Percentiles rank a stretch among this genome's conserved stretches.
Conservation (phyloP, 1,139 yeast genomes). For the Magnusiomyces starmeri region DNA sequence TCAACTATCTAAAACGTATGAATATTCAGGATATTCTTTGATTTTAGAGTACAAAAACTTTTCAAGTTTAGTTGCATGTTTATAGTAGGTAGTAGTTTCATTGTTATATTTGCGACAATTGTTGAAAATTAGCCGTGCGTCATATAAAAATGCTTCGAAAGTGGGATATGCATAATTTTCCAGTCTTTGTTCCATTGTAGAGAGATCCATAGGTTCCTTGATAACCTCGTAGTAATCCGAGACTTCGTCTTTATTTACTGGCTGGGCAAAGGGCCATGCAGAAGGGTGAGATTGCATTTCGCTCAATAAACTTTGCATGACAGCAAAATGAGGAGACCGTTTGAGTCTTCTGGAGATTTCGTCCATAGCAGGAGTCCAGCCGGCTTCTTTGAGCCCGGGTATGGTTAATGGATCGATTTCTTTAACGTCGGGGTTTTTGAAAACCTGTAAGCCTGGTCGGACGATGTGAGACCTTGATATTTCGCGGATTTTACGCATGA, state of each 20-base stretch:
- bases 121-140: conserved; percentile 75
- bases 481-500: conserved; percentile 72
- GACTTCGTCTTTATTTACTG: conserved; percentile 90
- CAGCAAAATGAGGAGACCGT: conserved; percentile 89
- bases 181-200: conserved; percentile 89
- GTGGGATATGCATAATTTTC: conserved; percentile 88
- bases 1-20: conserved; percentile 40
- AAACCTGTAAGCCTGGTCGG: conserved; percentile 71
- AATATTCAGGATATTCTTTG: conserved; percentile 74
- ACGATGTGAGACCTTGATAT: conserved; percentile 75
- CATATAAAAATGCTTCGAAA: conserved; percentile 87
- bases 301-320: conserved; percentile 78
- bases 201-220: conserved; percentile 82
- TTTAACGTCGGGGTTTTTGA: conserved; percentile 42
- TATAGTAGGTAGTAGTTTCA: conserved; percentile 83
- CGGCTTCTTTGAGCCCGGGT: conserved; percentile 86
- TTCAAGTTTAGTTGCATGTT: conserved; percentile 86
- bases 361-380: conserved; percentile 99
- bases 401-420: conserved; percentile 63
- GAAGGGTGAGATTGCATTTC: conserved; percentile 93
- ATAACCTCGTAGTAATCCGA: conserved; percentile 94
- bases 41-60: conserved; percentile 76
- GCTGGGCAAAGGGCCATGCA: conserved; percentile 97
- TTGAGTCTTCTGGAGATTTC: conserved; percentile 92
- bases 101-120: conserved; percentile 88